Percentiles rank a stretch among this genome's conserved stretches.
These are phyloP conservation scores for Cyclocybe cylindracea DNA, from an alignment of 768 basidiomycete species.

Conservation along the genomic window DNA sequence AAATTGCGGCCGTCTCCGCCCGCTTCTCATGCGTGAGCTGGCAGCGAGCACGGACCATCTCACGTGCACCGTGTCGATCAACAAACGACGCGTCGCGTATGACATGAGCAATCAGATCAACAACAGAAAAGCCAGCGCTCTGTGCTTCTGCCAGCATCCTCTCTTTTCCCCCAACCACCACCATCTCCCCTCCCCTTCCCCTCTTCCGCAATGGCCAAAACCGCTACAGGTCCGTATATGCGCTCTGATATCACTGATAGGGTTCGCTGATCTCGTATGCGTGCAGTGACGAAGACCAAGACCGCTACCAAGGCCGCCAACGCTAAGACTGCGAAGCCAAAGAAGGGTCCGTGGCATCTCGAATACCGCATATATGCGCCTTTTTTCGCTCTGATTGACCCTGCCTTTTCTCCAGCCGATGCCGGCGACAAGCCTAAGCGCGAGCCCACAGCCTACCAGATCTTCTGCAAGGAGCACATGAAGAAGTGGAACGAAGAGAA, in stretches of 20 bases:
- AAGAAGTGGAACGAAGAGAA: slow-evolving; percentile 58
- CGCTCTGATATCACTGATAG: background rate
- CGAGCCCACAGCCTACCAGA: slow-evolving; percentile 58
- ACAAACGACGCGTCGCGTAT: slow-evolving; percentile 17
- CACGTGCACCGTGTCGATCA: slow-evolving; percentile 9
- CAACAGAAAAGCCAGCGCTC: background rate
- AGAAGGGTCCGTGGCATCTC: slow-evolving; percentile 31
- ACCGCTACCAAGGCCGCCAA: slow-evolving; percentile 56
- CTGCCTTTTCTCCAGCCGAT: slow-evolving; percentile 20
- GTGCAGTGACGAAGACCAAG: slow-evolving; percentile 55
- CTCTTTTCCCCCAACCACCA: slow-evolving; percentile 7
- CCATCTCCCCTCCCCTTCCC: slow-evolving; percentile 10
- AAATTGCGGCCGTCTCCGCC: background rate
- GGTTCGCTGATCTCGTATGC: background rate
- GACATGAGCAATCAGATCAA: background rate
- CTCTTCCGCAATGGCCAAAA: slow-evolving; percentile 46
- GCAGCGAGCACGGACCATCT: slow-evolving; percentile 1
- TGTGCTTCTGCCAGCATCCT: slow-evolving; percentile 6
- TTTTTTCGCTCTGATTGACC: slow-evolving; percentile 1
- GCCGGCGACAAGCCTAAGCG: slow-evolving; percentile 54
- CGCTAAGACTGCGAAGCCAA: slow-evolving; percentile 34
- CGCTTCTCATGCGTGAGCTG: background rate
- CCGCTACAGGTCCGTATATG: slow-evolving; percentile 43
- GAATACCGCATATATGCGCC: background rate
- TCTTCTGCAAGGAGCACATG: slow-evolving; percentile 57